Conservation (phyloP, 2,329 filamentous ascomycete species). For the Pochonia chlamydosporia region DNA sequence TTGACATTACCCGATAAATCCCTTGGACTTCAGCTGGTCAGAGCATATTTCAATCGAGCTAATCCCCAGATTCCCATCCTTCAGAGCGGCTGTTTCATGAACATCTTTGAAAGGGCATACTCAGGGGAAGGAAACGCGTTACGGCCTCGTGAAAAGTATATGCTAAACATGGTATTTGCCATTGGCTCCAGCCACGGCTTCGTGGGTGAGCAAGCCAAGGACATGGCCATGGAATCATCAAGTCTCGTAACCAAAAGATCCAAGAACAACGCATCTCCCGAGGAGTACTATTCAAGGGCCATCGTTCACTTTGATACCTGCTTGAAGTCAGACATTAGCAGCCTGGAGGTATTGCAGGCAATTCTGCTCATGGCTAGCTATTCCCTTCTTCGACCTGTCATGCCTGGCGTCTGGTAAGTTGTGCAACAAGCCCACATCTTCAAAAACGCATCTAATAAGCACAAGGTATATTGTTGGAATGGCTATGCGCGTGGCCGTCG, state of each 20-base stretch:
- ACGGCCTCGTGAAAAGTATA: conserved; percentile 78
- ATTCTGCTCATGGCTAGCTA: conserved; percentile 85
- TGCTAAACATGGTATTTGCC: conserved; percentile 93
- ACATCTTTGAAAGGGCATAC: conserved; percentile 79
- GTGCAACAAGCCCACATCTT: neutral
- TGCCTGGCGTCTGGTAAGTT: conserved; percentile 77
- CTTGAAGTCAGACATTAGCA: conserved; percentile 81
- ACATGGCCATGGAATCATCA: conserved; percentile 60
- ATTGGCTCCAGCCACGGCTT: conserved; percentile 61
- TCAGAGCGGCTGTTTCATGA: conserved; percentile 82
- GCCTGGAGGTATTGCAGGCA: conserved; percentile 83
- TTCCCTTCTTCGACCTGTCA: conserved; percentile 81
- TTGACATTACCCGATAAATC: neutral
- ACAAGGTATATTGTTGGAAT: conserved; percentile 82
- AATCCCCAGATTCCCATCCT: conserved; percentile 94
- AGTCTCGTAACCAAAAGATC: conserved; percentile 63
- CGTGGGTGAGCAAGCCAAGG: conserved; percentile 59
- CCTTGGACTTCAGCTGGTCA: conserved; percentile 53
- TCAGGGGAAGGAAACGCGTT: conserved; percentile 58
- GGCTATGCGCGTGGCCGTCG: conserved; percentile 80
- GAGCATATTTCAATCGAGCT: conserved; percentile 88
- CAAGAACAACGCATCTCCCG: neutral
- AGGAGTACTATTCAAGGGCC: neutral
- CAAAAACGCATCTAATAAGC: neutral
- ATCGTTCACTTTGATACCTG: conserved; percentile 39